Conservation (phyloP, 1,284 basidiomycete species). For the Cutaneotrichosporon curvatum region DNA sequence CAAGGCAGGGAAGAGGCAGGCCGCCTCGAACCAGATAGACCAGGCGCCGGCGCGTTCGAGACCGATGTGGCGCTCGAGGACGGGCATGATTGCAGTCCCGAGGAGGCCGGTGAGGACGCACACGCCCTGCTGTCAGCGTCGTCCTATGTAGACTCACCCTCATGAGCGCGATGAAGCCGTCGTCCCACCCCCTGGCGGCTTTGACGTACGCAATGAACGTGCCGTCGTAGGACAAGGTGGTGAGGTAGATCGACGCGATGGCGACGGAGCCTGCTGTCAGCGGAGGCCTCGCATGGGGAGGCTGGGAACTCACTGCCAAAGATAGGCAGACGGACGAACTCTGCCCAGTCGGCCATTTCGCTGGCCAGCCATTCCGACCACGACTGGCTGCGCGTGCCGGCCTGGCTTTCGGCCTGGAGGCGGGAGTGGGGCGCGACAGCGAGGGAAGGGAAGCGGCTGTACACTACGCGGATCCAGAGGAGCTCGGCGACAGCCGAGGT, state of each 20-base stretch:
- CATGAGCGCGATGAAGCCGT: slow-evolving; percentile 48
- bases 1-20: slow-evolving; percentile 37
- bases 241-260: slow-evolving; percentile 48
- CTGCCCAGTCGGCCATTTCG: slow-evolving; percentile 42
- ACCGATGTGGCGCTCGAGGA: slow-evolving; percentile 45
- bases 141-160: slow-evolving; percentile 21
- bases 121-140: slow-evolving; percentile 24
- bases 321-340: slow-evolving; percentile 46
- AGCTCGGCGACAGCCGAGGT: slow-evolving; percentile 34
- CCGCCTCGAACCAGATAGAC: slow-evolving; percentile 45
- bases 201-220: slow-evolving; percentile 41
- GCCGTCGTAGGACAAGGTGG: slow-evolving; percentile 47
- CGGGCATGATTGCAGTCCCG: slow-evolving; percentile 49
- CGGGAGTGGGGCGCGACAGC: not conserved
- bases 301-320: slow-evolving; percentile 43
- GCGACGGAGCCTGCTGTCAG: slow-evolving; percentile 31
- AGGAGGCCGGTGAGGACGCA: slow-evolving; percentile 48
- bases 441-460: slow-evolving; percentile 36
- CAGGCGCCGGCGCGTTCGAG: slow-evolving; percentile 49
- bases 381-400: too few species aligned
- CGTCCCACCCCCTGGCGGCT: slow-evolving; percentile 34
- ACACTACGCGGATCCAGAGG: slow-evolving; percentile 45
- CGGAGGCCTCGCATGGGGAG: not conserved
- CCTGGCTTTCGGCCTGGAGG: too few species aligned
- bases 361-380: slow-evolving; percentile 8